phyloP scores from a whole-genome alignment of 352 stramenopile genomes.

The Globisporangium acanthophoron region DNA sequence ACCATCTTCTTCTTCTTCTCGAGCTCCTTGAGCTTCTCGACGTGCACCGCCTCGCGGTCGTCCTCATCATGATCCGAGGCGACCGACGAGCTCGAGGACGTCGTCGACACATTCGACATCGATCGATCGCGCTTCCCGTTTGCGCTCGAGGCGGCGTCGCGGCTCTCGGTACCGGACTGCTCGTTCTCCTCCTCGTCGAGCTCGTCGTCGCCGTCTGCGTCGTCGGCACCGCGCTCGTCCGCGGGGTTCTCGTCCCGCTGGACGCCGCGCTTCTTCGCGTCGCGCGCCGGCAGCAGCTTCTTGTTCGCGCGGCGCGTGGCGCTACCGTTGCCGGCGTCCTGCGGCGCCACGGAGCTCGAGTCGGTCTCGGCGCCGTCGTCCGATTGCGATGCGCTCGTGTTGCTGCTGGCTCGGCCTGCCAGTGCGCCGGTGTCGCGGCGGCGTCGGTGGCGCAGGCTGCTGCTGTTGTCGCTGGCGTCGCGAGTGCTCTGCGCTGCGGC shows the following conservation, averaged over 20 bases:
- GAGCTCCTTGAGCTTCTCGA: conserved; percentile 66
- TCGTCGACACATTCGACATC: conserved; percentile 62
- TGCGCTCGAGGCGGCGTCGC: conserved; percentile 1
- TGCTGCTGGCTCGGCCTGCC: conserved; percentile 13
- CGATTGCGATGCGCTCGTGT: conserved; percentile 30
- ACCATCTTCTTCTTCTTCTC: conserved; percentile 85
- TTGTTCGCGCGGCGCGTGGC: conserved; percentile 16
- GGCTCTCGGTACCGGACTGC: conserved; percentile 11
- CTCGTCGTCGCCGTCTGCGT: conserved; percentile 23
- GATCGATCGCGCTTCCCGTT: conserved; percentile 41
- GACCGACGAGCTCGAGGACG: conserved; percentile 49
- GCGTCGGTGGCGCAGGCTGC: conserved; percentile 30
- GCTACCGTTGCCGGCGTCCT: conserved; percentile 18
- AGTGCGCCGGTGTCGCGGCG: conserved; percentile 19
- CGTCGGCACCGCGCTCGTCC: conserved; percentile 12
- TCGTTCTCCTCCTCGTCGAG: conserved; percentile 18
- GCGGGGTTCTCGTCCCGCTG: conserved; percentile 8
- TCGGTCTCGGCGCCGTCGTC: conserved; percentile 59
- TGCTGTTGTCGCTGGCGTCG: conserved; percentile 18
- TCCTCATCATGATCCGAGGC: conserved; percentile 38
- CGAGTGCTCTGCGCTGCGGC: conserved; percentile 16
- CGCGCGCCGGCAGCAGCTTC: conserved; percentile 10
- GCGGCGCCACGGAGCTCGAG: conserved; percentile 30
- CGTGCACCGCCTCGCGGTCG: conserved; percentile 22
- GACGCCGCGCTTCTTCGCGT: conserved; percentile 19